A percentile compares a stretch with the other conserved stretches of the same genome.
Conservation (phyloP, 805 yeast species). For the Ogataea neopini region DNA sequence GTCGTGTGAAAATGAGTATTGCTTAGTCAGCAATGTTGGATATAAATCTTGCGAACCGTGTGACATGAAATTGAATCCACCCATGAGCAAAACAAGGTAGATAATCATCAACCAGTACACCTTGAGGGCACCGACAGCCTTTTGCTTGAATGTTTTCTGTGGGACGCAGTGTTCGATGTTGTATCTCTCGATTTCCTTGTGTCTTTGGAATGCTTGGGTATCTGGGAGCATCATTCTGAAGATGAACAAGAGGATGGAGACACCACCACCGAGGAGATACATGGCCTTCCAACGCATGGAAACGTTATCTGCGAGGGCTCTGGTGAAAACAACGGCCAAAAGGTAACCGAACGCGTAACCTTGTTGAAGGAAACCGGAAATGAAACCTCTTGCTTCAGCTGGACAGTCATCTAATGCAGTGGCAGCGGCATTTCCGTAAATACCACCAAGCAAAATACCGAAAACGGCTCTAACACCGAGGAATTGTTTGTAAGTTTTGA, state of each 20-base stretch:
- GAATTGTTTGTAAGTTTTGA: constrained; percentile 55
- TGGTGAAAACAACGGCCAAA: constrained; percentile 61
- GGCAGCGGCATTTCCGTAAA: constrained; percentile 55
- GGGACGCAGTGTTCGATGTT: constrained; percentile 33
- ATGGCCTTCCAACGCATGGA: constrained; percentile 61
- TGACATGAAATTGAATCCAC: constrained; percentile 62
- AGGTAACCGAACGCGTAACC: constrained; percentile 77
- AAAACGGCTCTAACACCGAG: constrained; percentile 63
- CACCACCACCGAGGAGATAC: constrained; percentile 71
- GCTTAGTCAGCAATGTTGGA: constrained; percentile 53
- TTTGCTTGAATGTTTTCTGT: constrained; percentile 36
- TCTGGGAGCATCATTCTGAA: constrained; percentile 50
- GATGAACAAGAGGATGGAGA: constrained; percentile 41
- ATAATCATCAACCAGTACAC: constrained; percentile 59
- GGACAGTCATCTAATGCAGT: constrained; percentile 58
- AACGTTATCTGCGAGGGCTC: constrained; percentile 60
- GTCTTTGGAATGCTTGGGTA: constrained; percentile 52
- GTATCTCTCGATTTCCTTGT: constrained; percentile 37
- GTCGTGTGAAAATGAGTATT: constrained; percentile 43
- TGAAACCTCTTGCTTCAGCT: constrained; percentile 52
- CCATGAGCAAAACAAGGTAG: constrained; percentile 59
- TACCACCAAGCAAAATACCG: constrained; percentile 61
- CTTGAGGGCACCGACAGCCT: constrained; percentile 39
- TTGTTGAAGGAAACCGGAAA: constrained; percentile 73
- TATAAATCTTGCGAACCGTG: constrained; percentile 67